These are phyloP conservation scores for Talaromyces islandicus DNA, from an alignment of 2,329 filamentous ascomycete species.

Conservation along the genomic window DNA sequence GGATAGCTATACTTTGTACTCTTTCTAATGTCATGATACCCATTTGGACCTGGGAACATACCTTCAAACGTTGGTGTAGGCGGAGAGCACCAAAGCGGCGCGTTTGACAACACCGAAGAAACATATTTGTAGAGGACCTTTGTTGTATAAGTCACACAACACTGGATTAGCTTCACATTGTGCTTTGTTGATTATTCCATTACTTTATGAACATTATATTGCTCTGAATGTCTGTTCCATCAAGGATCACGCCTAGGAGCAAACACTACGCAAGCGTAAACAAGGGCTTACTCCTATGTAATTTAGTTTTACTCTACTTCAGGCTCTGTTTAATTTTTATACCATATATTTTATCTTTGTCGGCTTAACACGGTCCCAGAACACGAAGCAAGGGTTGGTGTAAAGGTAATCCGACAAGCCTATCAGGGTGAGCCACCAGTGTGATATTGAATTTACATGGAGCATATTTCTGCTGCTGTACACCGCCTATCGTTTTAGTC, in stretches of 20 bases:
- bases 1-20: neutral
- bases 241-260: neutral
- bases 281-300: neutral
- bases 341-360: neutral
- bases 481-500: no score
- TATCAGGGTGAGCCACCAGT: neutral
- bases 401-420: neutral
- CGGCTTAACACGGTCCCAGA: neutral
- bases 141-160: neutral
- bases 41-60: no score
- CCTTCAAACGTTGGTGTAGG: no score
- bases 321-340: neutral
- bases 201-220: neutral
- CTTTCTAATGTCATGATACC: neutral
- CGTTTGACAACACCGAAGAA: neutral
- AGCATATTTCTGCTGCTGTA: no score
- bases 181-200: neutral
- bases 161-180: neutral
- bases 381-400: neutral
- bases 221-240: neutral
- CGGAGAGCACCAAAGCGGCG: neutral
- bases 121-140: neutral
- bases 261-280: neutral
- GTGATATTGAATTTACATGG: neutral
- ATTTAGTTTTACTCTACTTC: conserved; percentile 2